Percentiles rank a stretch among this genome's conserved stretches.
These are phyloP conservation scores for Histomonas meleagridis DNA, from an alignment of 208 protist genomes.

Conservation along the genomic window DNA sequence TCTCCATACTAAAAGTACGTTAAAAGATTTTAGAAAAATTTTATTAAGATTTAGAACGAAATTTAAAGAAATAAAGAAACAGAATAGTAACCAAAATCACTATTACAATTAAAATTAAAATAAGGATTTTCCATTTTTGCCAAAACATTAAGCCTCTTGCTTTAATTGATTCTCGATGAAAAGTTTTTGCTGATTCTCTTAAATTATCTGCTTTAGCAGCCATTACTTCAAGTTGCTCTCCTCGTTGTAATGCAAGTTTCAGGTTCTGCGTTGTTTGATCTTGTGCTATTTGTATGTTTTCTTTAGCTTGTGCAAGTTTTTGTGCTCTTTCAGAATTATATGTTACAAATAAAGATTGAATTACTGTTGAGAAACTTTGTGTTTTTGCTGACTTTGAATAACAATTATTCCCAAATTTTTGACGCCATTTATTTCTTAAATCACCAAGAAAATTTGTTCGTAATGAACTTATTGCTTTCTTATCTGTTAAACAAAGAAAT, in stretches of 20 bases:
- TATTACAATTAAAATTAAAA: background rate
- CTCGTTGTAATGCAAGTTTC: background rate
- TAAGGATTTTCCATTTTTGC: background rate
- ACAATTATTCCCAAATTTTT: background rate
- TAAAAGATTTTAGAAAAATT: too few species aligned
- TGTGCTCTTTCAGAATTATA: background rate
- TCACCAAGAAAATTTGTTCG: background rate
- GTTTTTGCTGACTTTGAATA: background rate
- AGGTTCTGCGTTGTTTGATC: slow-evolving; percentile 28
- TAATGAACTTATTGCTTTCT: background rate
- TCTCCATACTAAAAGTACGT: too few species aligned
- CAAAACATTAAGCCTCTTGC: background rate
- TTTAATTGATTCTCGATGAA: background rate
- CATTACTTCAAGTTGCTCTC: background rate
- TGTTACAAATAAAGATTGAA: background rate
- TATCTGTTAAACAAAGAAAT: background rate
- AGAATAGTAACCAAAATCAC: too few species aligned
- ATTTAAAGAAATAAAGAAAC: too few species aligned
- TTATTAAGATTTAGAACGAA: too few species aligned
- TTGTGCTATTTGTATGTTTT: background rate
- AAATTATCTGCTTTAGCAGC: slow-evolving; percentile 9
- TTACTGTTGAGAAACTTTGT: background rate
- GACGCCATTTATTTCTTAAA: slow-evolving; percentile 3
- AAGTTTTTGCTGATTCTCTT: background rate
- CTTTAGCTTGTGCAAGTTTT: background rate